These are phyloP conservation scores for Myochromella boudieri DNA, from an alignment of 768 basidiomycete species.

Conservation along the genomic window DNA sequence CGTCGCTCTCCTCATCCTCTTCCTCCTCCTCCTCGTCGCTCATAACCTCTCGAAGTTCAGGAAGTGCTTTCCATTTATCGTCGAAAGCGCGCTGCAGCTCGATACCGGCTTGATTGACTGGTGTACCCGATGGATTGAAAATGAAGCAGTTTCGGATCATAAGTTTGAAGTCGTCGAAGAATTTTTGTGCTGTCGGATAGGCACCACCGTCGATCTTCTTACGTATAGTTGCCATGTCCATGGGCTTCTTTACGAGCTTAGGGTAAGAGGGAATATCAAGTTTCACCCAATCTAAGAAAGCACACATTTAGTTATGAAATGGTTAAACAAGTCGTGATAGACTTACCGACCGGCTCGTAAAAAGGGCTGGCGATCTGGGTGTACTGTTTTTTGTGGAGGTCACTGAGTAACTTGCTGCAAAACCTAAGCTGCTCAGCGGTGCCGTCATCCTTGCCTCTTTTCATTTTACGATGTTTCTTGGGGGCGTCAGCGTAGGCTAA, in stretches of 20 bases:
- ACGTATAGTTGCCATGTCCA: slow-evolving; percentile 91
- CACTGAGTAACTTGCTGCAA: slow-evolving; percentile 71
- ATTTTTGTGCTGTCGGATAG: slow-evolving; percentile 77
- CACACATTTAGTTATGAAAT: no score
- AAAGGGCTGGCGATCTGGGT: slow-evolving; percentile 76
- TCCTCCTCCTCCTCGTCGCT: slow-evolving; percentile 69
- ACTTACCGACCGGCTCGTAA: slow-evolving; percentile 91
- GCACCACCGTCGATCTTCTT: slow-evolving; percentile 77
- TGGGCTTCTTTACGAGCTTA: slow-evolving; percentile 88
- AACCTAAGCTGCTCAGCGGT: slow-evolving; percentile 84
- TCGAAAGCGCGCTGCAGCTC: slow-evolving; percentile 88
- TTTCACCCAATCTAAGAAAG: slow-evolving; percentile 73
- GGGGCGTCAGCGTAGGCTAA: slow-evolving; percentile 78
- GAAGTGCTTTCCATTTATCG: slow-evolving; percentile 85
- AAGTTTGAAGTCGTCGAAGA: slow-evolving; percentile 89
- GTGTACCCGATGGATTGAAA: slow-evolving; percentile 88
- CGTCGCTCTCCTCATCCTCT: slow-evolving; percentile 67
- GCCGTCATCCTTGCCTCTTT: slow-evolving; percentile 62
- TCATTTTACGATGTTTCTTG: slow-evolving; percentile 65
- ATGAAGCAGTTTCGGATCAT: slow-evolving; percentile 93
- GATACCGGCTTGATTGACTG: slow-evolving; percentile 83
- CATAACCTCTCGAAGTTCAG: slow-evolving; percentile 51
- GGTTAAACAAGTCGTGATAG: slow-evolving; percentile 2
- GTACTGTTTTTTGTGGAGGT: slow-evolving; percentile 80
- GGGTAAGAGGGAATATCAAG: slow-evolving; percentile 84